These are phyloP conservation scores for Russula foetens DNA, from an alignment of 768 basidiomycete genomes.

Conservation along the genomic window DNA sequence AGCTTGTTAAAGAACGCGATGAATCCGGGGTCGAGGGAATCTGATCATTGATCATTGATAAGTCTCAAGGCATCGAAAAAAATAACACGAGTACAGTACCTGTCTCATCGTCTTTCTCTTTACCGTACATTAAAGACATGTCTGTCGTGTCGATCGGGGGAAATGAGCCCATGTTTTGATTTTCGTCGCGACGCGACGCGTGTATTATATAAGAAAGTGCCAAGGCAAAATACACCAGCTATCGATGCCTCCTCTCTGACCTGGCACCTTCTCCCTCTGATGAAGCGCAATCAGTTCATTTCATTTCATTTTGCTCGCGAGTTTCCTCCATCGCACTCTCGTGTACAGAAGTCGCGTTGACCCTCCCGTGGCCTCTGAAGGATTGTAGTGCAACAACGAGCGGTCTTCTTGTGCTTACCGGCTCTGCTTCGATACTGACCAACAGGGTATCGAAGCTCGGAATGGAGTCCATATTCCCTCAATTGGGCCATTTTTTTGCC, in stretches of 20 bases:
- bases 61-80: not conserved
- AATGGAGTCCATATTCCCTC: slow-evolving; percentile 7
- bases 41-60: not conserved
- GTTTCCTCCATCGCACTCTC: not conserved
- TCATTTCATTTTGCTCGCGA: not conserved
- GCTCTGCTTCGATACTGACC: slow-evolving; percentile 2
- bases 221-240: not conserved
- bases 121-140: slow-evolving; percentile 59
- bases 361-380: slow-evolving; percentile 31
- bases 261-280: too few relatives aligned
- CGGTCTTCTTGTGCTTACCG: not conserved
- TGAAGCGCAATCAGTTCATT: not conserved
- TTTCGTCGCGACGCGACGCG: slow-evolving; percentile 12
- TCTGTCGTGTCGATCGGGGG: not conserved
- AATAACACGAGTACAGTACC: not conserved
- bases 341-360: slow-evolving; percentile 32
- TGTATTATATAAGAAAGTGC: not conserved
- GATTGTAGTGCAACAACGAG: slow-evolving; percentile 28
- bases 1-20: slow-evolving; percentile 59
- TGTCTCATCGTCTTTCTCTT: slow-evolving; percentile 44
- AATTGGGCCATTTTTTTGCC: too few relatives aligned
- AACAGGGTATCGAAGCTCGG: slow-evolving; percentile 1
- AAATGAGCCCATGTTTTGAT: not conserved
- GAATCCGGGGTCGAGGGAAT: slow-evolving; percentile 42
- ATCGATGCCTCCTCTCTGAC: too few relatives aligned